These are phyloP conservation scores for Dactylis glomerata DNA, from an alignment of 176 grass and related monocot species.

Conservation along the genomic window DNA sequence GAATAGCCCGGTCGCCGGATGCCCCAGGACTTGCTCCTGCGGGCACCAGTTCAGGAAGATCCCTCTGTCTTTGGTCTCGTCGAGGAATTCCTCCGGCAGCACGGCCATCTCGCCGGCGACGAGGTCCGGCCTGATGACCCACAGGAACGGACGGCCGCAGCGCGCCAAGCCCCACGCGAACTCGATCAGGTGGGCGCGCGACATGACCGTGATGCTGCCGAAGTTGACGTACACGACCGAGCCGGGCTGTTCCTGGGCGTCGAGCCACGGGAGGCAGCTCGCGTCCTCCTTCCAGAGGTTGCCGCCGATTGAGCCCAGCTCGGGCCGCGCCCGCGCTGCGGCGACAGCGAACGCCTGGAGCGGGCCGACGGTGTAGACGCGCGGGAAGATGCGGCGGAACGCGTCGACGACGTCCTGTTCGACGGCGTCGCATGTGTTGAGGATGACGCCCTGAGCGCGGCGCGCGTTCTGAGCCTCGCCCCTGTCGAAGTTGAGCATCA, in stretches of 20 bases:
- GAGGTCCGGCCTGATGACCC: slow-evolving; percentile 52
- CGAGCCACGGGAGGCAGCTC: slow-evolving; percentile 54
- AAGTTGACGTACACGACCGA: slow-evolving; percentile 85
- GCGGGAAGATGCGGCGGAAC: slow-evolving; percentile 39
- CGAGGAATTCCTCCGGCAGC: slow-evolving; percentile 32
- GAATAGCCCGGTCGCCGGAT: slow-evolving; percentile 36
- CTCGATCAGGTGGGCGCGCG: slow-evolving; percentile 8
- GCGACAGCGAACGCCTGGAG: slow-evolving; percentile 22
- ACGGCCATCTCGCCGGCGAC: slow-evolving; percentile 26
- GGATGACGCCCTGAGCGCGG: slow-evolving; percentile 45
- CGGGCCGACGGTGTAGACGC: slow-evolving; percentile 51
- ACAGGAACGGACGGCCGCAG: slow-evolving; percentile 47
- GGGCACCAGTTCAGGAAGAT: slow-evolving; percentile 49
- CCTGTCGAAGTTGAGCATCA: slow-evolving; percentile 43
- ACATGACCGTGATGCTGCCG: slow-evolving; percentile 71
- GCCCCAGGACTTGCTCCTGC: slow-evolving; percentile 48
- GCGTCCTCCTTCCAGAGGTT: slow-evolving; percentile 73
- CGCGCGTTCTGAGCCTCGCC: slow-evolving; percentile 41
- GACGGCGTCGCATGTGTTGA: slow-evolving; percentile 62
- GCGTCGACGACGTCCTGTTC: slow-evolving; percentile 47
- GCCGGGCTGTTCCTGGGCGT: not conserved
- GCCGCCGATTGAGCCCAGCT: slow-evolving; percentile 19
- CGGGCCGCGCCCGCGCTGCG: not conserved
- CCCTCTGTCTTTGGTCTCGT: slow-evolving; percentile 32
- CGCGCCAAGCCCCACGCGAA: slow-evolving; percentile 19